Percentiles rank a stretch among this genome's conserved stretches.
phyloP scores from a whole-genome alignment of 2,329 filamentous ascomycete genomes.

The Coleophoma cylindrospora region DNA sequence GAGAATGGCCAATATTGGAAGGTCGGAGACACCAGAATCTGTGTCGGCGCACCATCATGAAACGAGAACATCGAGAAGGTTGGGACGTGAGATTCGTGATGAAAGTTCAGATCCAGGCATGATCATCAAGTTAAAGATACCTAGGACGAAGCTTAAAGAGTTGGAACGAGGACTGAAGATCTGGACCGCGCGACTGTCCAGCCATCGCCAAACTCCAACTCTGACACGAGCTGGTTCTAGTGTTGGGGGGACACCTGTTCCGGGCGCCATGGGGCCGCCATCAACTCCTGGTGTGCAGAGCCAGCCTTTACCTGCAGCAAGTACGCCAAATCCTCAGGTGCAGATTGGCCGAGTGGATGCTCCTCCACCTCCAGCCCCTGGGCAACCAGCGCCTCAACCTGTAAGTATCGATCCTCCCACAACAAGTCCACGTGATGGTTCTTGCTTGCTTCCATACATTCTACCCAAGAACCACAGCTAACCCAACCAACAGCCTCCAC shows the following conservation, averaged over 20 bases:
- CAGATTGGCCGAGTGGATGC: slow-evolving; percentile 66
- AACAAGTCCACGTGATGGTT: neutral
- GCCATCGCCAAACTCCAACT: slow-evolving; percentile 33
- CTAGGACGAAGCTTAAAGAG: slow-evolving; percentile 65
- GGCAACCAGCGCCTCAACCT: slow-evolving; percentile 48
- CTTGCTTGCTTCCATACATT: too few species aligned
- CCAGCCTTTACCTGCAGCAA: slow-evolving; percentile 20
- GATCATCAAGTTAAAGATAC: slow-evolving; percentile 71
- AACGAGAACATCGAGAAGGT: slow-evolving; percentile 59
- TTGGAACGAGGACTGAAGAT: slow-evolving; percentile 51
- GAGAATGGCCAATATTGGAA: slow-evolving; percentile 74
- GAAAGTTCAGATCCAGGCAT: slow-evolving; percentile 65
- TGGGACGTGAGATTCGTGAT: slow-evolving; percentile 61
- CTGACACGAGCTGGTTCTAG: slow-evolving; percentile 40
- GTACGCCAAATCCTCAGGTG: slow-evolving; percentile 36
- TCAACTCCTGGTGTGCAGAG: slow-evolving; percentile 30
- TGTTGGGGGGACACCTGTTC: slow-evolving; percentile 39
- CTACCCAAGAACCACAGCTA: too few species aligned
- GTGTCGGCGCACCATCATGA: slow-evolving; percentile 66
- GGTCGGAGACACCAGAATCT: slow-evolving; percentile 86
- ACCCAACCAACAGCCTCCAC: slow-evolving; percentile 52
- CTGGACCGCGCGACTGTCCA: slow-evolving; percentile 31
- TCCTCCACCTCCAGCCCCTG: slow-evolving; percentile 51
- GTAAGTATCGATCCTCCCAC: slow-evolving; percentile 43
- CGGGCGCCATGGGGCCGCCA: slow-evolving; percentile 49